Evolutionary conservation across 768 basidiomycete species (phyloP), one percentile per base, ranked within the genome.

Genomic region (Dioszegia aurantiaca): DNA sequence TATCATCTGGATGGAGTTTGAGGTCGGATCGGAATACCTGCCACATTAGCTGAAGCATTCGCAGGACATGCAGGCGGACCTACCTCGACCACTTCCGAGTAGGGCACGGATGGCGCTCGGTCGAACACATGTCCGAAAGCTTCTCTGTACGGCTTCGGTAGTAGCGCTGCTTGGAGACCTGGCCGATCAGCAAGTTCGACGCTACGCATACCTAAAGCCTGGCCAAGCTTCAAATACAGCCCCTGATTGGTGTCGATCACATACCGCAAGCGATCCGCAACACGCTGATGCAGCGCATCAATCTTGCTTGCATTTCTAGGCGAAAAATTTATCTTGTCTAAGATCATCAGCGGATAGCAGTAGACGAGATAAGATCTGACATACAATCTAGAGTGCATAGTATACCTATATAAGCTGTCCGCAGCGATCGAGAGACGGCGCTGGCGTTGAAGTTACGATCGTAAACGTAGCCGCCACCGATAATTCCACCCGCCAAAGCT

Each of bases 71-170:
- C n/a, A n/a, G n/a, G n/a, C n/a, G n/a, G n/a, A n/a, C 73, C 53
- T 58, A 91, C 88, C 6, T 81, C 76, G 3, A 82, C 80, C 36
- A 93, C 81, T 53, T 83, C 83, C 0, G 82, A 79, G 71, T 87
- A 89, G 5, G 88, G 84, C 1, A 94, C 85, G 64, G 87, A 87
- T 0, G 92, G 91, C 0, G 92, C 90, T 45, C 88, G 85, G 64
- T 94, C 93, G 65, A 93, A 93, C 2, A 95, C 81, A 58, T 82
- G 85, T 1, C 85, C 82, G 66, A 95, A 91, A 56, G 87, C 88
- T 67, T 83, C 81, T 68, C 90, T 86, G 26, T 92, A 87, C 4
- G 90, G 85, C 58, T 82, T 83, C 0, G 92, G 93, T 6, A 97
- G 82, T 1, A 94, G 74, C 0, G 87, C 87, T 4, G 90, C 86